A percentile compares a stretch with the other conserved stretches of the same genome.
phyloP scores from a whole-genome alignment of 2,329 filamentous ascomycete species.

The Atkinsonella texensis region DNA sequence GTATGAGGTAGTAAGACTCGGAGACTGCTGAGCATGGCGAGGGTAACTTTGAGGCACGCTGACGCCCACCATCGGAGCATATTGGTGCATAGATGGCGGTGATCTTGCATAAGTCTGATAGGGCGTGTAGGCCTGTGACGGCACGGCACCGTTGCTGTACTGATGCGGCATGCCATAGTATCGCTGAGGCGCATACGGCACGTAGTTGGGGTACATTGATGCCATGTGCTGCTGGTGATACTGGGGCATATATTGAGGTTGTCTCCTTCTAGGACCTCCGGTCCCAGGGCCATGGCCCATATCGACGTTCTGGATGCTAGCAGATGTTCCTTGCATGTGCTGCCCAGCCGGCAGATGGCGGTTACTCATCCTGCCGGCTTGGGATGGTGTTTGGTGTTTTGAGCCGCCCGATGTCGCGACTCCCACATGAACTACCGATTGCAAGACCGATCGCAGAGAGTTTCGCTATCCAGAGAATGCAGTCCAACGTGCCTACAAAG shows the following conservation, averaged over 20 bases:
- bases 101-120: slow-evolving; percentile 38
- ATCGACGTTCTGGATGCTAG: slow-evolving; percentile 22
- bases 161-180: slow-evolving; percentile 46
- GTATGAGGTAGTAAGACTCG: slow-evolving; percentile 44
- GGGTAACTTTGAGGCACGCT: slow-evolving; percentile 34
- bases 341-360: slow-evolving; percentile 69
- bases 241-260: slow-evolving; percentile 26
- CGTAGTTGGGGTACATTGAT: slow-evolving; percentile 39
- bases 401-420: slow-evolving; percentile 24
- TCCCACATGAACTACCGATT: slow-evolving; percentile 15
- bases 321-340: slow-evolving; percentile 38
- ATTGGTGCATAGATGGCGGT: slow-evolving; percentile 41
- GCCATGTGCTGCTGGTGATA: slow-evolving; percentile 25
- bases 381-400: slow-evolving; percentile 28
- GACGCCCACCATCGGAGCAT: slow-evolving; percentile 38
- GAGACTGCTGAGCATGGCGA: slow-evolving; percentile 37
- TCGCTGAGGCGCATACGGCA: slow-evolving; percentile 33
- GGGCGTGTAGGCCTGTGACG: slow-evolving; percentile 33
- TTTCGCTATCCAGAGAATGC: background rate
- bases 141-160: slow-evolving; percentile 41
- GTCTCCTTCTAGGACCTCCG: slow-evolving; percentile 25
- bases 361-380: slow-evolving; percentile 66
- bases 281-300: slow-evolving; percentile 21
- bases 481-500: background rate
- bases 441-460: background rate